Evolutionary conservation across 169 alveolate genomes (phyloP), one percentile per base, ranked within the genome.

Genomic region (Theileria luwenshuni): DNA sequence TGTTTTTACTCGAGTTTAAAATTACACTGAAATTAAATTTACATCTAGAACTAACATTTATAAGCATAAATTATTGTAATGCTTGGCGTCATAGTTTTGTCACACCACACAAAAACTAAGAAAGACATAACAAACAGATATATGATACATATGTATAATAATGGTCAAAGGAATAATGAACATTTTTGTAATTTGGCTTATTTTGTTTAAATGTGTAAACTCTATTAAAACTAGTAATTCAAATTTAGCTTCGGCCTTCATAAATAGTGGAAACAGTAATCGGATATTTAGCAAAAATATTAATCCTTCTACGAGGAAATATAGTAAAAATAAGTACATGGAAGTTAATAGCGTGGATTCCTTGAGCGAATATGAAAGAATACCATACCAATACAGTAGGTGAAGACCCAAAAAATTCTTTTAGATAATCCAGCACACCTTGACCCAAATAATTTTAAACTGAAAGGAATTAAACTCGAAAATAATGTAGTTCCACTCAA

Each of bases 381-480:
- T 56, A 19, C 69, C 83, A 1, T 71, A 15, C 60, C 6, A 32
- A 21, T 15, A 2, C 3, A 83, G 86, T 79, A 45, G 10, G 69
- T 12, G 49, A 19, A 69, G n/a, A 7, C 1, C 23, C 8, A 43
- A 3, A 10, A 6, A 69, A 12, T 45, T 41, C 41, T 1, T 32
- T 15, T 73, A 76, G 85, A 62, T 28, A 58, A 56, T 8, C 17
- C 38, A n/a, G 73, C 85, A 8, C 17, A 30, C 1, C 35, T 65
- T 30, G 56, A 28, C 3, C 85, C 75, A 8, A 75, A 64, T 10
- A 65, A 62, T 56, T 45, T 79, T 27, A 79, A 79, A 45, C 71
- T 42, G 42, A 28, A 64, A 59, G 83, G 83, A 17, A 68, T 68
- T 42, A 49, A 70, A 47, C 41, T 79, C 23, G 77, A 60, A 8